These are phyloP conservation scores for Bipolaris cookei DNA, from an alignment of 2,329 filamentous ascomycete genomes.

Conservation along the genomic window DNA sequence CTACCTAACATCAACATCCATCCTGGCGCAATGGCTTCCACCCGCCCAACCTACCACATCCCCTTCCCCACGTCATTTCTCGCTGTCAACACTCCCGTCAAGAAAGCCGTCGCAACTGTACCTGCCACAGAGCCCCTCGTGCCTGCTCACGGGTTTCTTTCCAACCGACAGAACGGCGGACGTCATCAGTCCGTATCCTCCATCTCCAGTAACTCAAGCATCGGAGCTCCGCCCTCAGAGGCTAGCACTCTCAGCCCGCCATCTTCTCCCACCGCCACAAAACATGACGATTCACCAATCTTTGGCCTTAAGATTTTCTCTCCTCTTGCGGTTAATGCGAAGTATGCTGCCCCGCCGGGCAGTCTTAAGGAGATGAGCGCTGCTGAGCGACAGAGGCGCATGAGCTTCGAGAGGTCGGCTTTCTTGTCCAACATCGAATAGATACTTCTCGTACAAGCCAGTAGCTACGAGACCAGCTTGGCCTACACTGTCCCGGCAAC, in stretches of 20 bases:
- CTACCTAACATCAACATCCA: conserved; percentile 16
- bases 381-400: conserved; percentile 24
- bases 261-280: conserved; percentile 37
- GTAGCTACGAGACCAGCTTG: background rate
- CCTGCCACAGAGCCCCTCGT: conserved; percentile 31
- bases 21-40: conserved; percentile 45
- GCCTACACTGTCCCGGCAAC: background rate
- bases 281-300: conserved; percentile 35
- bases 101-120: conserved; percentile 21
- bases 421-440: conserved; percentile 46
- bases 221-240: conserved; percentile 21
- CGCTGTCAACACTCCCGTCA: conserved; percentile 45
- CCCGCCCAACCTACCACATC: conserved; percentile 45
- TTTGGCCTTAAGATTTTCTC: conserved; percentile 36
- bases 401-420: conserved; percentile 25
- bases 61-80: conserved; percentile 46
- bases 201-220: conserved; percentile 28
- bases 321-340: conserved; percentile 46
- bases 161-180: conserved; percentile 36
- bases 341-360: conserved; percentile 36
- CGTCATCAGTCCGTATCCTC: conserved; percentile 42
- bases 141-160: conserved; percentile 46
- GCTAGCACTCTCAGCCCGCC: conserved; percentile 34
- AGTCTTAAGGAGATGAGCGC: conserved; percentile 31
- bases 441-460: background rate